Conservation (phyloP, 768 basidiomycete species). For the Naganishia vaughanmartiniae region DNA sequence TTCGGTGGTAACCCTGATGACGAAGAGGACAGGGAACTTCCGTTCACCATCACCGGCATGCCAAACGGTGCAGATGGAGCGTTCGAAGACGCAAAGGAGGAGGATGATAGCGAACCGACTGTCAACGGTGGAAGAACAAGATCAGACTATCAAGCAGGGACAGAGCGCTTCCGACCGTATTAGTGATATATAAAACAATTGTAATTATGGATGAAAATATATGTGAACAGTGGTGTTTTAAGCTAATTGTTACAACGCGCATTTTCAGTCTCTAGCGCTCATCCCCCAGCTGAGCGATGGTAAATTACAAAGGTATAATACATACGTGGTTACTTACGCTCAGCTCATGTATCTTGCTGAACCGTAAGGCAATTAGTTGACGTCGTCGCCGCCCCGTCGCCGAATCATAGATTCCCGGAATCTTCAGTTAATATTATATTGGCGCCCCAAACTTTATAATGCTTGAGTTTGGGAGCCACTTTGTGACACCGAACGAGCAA, state of each 20-base stretch:
- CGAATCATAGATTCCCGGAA: background rate
- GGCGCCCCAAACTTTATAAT: background rate
- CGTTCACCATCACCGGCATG: constrained; percentile 21
- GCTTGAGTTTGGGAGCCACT: background rate
- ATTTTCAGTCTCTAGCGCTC: background rate
- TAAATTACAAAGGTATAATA: background rate
- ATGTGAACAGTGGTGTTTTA: background rate
- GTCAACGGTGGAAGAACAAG: constrained; percentile 16
- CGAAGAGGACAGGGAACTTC: constrained; percentile 18
- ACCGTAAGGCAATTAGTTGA: background rate
- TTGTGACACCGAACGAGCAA: background rate
- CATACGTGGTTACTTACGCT: background rate
- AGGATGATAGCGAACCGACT: background rate
- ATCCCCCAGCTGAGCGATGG: background rate
- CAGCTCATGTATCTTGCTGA: background rate
- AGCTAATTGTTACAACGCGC: background rate
- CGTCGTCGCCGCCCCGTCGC: background rate
- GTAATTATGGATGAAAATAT: background rate
- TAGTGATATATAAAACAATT: background rate
- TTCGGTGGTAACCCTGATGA: constrained; percentile 21
- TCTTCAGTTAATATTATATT: background rate
- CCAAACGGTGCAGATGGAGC: constrained; percentile 16
- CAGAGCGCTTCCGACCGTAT: constrained; percentile 14
- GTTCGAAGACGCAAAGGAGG: constrained; percentile 6
- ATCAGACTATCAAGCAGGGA: constrained; percentile 20